Evolutionary conservation across 345 rosid species (phyloP).

Genomic region (Pistacia atlantica): DNA sequence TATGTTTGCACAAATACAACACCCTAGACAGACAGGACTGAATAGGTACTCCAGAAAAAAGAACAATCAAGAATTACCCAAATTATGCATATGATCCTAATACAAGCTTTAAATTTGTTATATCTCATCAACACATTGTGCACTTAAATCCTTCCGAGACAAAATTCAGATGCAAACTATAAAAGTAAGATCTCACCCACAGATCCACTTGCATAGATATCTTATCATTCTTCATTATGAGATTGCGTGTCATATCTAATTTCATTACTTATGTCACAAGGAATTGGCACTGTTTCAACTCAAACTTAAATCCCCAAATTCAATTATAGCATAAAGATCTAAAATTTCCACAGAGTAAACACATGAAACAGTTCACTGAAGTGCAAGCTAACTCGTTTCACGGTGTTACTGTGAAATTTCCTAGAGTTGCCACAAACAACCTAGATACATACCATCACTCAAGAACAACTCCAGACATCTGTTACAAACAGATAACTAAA

Average conservation of each 20-base stretch:
- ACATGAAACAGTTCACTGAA: not conserved
- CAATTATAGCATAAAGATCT: not conserved
- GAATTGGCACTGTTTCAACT: not conserved
- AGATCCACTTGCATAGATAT: not conserved
- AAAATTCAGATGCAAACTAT: not conserved
- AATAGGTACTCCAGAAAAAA: not conserved
- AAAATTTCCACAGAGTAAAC: not conserved
- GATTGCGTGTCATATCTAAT: not conserved
- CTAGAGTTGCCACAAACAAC: not conserved
- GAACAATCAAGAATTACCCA: not conserved
- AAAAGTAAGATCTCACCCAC: not conserved
- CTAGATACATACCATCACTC: not conserved
- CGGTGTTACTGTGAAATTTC: not conserved
- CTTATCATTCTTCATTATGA: not conserved
- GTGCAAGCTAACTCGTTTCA: not conserved
- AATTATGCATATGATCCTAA: not conserved
- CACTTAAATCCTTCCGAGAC: not conserved
- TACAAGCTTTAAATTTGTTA: not conserved
- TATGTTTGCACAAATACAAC: not conserved
- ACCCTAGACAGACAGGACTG: not conserved
- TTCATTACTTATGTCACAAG: not conserved
- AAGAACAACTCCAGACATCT: not conserved
- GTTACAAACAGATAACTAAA: not conserved
- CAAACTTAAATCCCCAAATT: not conserved
- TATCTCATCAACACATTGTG: not conserved